Conservation (phyloP, 2,329 filamentous ascomycete genomes). For the Fusarium sp. region DNA sequence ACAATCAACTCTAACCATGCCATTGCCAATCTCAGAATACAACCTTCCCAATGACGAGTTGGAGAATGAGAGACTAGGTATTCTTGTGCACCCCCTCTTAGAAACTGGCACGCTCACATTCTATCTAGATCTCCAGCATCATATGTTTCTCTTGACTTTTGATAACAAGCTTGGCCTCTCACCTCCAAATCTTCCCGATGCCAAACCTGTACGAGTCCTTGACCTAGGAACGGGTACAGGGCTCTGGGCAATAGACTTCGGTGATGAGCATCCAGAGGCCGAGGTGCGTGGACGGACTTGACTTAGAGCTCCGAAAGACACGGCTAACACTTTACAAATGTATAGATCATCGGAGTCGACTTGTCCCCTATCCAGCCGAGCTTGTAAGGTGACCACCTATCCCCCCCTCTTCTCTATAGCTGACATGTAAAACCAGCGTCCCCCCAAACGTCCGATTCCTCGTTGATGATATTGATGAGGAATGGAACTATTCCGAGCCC, state of each 20-base stretch:
- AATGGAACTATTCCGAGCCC: neutral
- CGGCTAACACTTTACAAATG: neutral
- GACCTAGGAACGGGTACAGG: neutral
- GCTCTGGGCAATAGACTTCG: neutral
- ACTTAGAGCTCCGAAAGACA: too few species aligned
- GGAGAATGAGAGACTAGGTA: slow-evolving; percentile 5
- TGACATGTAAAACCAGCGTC: neutral
- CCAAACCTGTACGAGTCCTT: neutral
- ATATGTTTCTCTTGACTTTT: neutral
- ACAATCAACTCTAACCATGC: neutral
- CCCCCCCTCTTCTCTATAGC: neutral
- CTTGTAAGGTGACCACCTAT: neutral
- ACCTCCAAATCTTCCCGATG: neutral
- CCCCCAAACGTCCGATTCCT: neutral
- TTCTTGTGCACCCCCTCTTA: neutral
- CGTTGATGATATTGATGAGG: neutral
- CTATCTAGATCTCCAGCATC: neutral
- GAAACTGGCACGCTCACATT: neutral
- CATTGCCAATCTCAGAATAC: neutral
- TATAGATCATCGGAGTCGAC: neutral
- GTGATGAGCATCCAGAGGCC: neutral
- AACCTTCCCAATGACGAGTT: neutral
- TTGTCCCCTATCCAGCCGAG: neutral
- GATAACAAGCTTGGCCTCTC: neutral
- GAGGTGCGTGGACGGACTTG: neutral